Evolutionary conservation across 305 asterid genomes (phyloP), one percentile per base, ranked within the genome.

Genomic region (Stenogyne calaminthoides): DNA sequence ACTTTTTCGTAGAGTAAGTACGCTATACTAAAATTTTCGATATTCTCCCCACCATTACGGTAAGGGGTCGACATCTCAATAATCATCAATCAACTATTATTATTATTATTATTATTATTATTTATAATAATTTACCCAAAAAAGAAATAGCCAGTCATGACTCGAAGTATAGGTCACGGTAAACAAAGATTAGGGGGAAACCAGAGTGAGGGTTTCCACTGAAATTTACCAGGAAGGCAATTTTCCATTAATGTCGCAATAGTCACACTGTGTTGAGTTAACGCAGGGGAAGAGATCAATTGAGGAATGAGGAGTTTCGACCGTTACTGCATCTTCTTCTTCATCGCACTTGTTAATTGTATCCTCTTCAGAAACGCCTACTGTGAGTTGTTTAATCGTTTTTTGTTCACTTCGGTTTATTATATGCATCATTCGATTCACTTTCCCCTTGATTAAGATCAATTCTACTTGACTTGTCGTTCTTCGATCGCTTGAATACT

Each of bases 291-390:
- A 46, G 4, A 6, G 18, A 19, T 18, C 29, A 44, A 56, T 52
- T n/a, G 55, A 79, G 71, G 18, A 71, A 75, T 77, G 77, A 67
- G 64, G 82, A 80, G 80, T 80, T 82, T 76, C 75, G 61, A 66
- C 59, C 42, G 44, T 61, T 51, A 40, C 64, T 71, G 71, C 82
- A 59, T 71, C 63, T 32, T 82, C 49, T 60, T 80, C 10, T 36
- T 82, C 68, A 25, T 80, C 52, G 64, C 78, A 3, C 76, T 71
- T 60, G 32, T 68, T 74, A 74, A 59, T 55, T 72, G 14, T n/a
- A 56, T 76, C 60, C 64, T 82, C 75, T 74, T 75, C 69, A 60
- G 58, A 20, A 55, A 55, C 76, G 77, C 82, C 60, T 71, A 58
- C 57, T 85, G 89, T 85, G 67, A 79, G 85, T 74, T 27, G 7